Evolutionary conservation across 768 basidiomycete genomes (phyloP).

Genomic region (Tricholoma saponaceum): DNA sequence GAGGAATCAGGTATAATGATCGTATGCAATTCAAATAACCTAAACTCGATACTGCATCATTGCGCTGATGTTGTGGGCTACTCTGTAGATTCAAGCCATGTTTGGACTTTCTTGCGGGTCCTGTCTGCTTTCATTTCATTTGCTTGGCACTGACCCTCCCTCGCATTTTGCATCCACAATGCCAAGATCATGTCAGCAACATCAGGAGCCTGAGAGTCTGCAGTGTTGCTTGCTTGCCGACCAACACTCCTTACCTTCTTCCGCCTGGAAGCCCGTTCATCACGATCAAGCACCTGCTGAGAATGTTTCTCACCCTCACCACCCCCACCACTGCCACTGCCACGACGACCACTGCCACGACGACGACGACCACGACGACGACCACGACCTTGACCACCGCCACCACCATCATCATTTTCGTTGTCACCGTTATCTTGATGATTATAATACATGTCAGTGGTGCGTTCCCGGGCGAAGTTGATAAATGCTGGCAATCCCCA

Average conservation of each 20-base stretch:
- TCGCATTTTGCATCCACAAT: conserved; percentile 15
- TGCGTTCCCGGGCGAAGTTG: conserved; percentile 8
- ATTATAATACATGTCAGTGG: conserved; percentile 13
- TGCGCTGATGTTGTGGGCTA: no score
- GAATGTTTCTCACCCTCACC: conserved; percentile 4
- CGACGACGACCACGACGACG: not conserved
- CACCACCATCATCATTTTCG: not conserved
- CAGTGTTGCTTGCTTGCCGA: not conserved
- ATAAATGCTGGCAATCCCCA: conserved; percentile 14
- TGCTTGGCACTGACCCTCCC: conserved; percentile 10
- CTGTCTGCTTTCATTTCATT: conserved; percentile 12
- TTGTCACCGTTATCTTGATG: not conserved
- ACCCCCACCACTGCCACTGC: not conserved
- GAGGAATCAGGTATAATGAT: no score
- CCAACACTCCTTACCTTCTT: conserved; percentile 1
- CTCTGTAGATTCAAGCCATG: conserved; percentile 8
- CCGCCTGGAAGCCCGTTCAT: conserved; percentile 9
- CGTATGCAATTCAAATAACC: no score
- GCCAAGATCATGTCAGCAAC: conserved; percentile 14
- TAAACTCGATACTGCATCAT: no score
- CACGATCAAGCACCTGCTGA: conserved; percentile 11
- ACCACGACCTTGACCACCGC: not conserved
- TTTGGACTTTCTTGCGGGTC: conserved; percentile 15
- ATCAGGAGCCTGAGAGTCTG: conserved; percentile 9
- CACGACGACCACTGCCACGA: not conserved